A percentile compares a stretch with the other conserved stretches of the same genome.
These are phyloP conservation scores for Aspergillus versicolor DNA, from an alignment of 2,329 filamentous ascomycete species.

Conservation along the genomic window DNA sequence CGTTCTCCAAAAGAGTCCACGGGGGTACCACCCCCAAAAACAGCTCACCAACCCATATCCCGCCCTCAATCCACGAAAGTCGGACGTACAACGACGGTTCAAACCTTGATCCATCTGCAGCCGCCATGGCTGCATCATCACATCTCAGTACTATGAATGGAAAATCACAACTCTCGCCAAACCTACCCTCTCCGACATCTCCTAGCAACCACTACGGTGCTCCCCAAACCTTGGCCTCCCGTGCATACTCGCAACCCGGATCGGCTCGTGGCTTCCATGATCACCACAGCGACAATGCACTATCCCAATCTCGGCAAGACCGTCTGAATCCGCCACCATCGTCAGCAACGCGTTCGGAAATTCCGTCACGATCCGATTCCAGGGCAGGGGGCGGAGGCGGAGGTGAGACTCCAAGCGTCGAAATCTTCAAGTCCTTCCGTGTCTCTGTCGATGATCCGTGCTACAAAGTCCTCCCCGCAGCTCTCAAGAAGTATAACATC, in stretches of 20 bases:
- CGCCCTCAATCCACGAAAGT: conserved; percentile 64
- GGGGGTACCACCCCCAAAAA: conserved; percentile 73
- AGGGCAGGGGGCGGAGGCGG: conserved; percentile 25
- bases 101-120: conserved; percentile 67
- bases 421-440: conserved; percentile 98
- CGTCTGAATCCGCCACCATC: conserved; percentile 33
- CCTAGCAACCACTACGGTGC: conserved; percentile 37
- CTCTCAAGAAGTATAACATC: conserved; percentile 97
- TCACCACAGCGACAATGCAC: conserved; percentile 37
- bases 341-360: conserved; percentile 31
- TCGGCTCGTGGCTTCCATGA: conserved; percentile 36
- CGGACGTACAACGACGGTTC: conserved; percentile 52
- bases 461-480: conserved; percentile 92
- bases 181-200: conserved; percentile 47
- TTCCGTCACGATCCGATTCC: conserved; percentile 33
- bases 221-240: conserved; percentile 45
- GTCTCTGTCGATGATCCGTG: conserved; percentile 98
- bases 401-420: conserved; percentile 57
- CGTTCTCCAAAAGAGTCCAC: conserved; percentile 72
- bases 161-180: conserved; percentile 53
- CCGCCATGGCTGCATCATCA: conserved; percentile 67
- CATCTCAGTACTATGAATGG: conserved; percentile 70
- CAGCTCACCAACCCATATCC: conserved; percentile 70
- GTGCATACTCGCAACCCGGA: conserved; percentile 41
- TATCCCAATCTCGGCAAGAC: conserved; percentile 31